Conservation (phyloP, 2,329 filamentous ascomycete species). For the Arthroderma sp. region DNA sequence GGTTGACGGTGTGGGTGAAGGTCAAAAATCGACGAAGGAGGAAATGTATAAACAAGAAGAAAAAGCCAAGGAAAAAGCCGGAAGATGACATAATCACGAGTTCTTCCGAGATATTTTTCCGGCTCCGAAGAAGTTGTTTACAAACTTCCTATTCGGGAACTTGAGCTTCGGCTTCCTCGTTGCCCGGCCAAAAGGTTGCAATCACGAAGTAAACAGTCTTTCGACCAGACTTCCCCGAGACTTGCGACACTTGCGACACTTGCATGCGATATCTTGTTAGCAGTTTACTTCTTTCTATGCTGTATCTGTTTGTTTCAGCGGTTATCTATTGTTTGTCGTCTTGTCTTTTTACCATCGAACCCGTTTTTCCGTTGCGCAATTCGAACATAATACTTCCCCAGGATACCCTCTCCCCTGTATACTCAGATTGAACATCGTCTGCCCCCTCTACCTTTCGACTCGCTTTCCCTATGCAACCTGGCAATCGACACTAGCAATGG, state of each 20-base stretch:
- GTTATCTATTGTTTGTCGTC: not conserved
- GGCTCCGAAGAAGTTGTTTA: not conserved
- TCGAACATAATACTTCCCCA: not conserved
- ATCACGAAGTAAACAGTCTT: not conserved
- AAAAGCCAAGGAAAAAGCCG: not conserved
- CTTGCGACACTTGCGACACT: not conserved
- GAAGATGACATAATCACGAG: not conserved
- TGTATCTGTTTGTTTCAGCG: not conserved
- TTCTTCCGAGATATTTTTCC: not conserved
- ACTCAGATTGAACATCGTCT: not conserved
- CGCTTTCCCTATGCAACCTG: not conserved
- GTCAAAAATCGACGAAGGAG: too few relatives aligned
- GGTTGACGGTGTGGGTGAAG: too few relatives aligned
- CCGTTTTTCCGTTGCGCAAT: not conserved
- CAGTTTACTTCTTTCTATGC: not conserved
- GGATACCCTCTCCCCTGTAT: not conserved
- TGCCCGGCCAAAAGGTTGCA: not conserved
- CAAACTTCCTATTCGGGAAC: not conserved
- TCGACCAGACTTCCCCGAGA: not conserved
- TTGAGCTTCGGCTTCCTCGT: too few relatives aligned
- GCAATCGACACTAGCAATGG: slow-evolving; percentile 9
- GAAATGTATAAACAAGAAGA: not conserved
- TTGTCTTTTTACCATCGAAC: not conserved
- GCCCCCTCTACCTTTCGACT: not conserved
- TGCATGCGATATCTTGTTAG: not conserved